Evolutionary conservation across 2,329 filamentous ascomycete genomes (phyloP).

Genomic region (Aspergillus ustus): DNA sequence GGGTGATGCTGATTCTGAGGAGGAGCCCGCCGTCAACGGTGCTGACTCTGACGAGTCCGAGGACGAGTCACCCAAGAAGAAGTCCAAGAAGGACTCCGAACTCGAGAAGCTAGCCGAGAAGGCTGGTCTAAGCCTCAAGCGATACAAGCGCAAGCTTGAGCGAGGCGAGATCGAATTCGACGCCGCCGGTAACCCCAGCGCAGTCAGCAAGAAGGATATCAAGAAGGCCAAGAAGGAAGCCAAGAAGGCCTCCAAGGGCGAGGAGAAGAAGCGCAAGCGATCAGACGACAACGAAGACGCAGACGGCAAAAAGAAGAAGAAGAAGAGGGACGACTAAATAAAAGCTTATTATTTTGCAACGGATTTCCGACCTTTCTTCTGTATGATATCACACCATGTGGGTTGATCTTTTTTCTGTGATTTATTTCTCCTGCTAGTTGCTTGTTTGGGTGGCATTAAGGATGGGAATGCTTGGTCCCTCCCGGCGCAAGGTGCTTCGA

Average conservation of each 20-base stretch:
- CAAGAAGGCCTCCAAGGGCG: constrained; percentile 59
- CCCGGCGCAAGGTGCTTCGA: constrained; percentile 39
- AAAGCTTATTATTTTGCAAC: constrained; percentile 29
- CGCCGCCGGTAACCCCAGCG: constrained; percentile 66
- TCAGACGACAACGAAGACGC: constrained; percentile 61
- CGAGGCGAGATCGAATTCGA: constrained; percentile 73
- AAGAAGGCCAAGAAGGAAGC: constrained; percentile 72
- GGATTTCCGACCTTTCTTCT: constrained; percentile 34
- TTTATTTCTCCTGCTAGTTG: constrained; percentile 36
- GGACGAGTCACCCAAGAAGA: constrained; percentile 42
- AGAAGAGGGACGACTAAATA: constrained; percentile 61
- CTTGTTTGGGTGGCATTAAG: constrained; percentile 42
- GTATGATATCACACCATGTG: constrained; percentile 50
- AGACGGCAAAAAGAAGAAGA: constrained; percentile 51
- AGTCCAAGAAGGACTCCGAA: constrained; percentile 52
- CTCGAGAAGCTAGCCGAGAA: constrained; percentile 65
- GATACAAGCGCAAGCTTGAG: constrained; percentile 79
- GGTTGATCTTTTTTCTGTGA: constrained; percentile 33
- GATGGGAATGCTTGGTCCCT: constrained; percentile 33
- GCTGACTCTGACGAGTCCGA: constrained; percentile 37
- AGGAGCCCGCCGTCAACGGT: constrained; percentile 21
- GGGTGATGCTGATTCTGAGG: constrained; percentile 46
- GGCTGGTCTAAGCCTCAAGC: constrained; percentile 72
- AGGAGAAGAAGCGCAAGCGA: constrained; percentile 74
- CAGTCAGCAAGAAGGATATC: constrained; percentile 75